Percentiles rank a stretch among this genome's conserved stretches.
Evolutionary conservation across 2,329 filamentous ascomycete genomes (phyloP).

Genomic region (Aspergillus tanneri): DNA sequence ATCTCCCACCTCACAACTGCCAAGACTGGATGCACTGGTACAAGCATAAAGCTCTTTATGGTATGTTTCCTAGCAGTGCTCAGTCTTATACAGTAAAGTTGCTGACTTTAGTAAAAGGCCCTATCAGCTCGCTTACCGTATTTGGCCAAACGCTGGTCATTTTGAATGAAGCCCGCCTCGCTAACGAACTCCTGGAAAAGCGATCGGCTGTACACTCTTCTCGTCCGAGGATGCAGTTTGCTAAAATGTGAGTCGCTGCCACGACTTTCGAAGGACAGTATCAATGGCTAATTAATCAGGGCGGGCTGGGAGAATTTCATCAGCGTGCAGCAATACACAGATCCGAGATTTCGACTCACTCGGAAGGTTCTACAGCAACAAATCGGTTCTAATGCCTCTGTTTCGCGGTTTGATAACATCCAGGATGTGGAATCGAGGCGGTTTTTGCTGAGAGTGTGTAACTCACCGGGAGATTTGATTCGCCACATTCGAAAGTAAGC

Average conservation of each 20-base stretch:
- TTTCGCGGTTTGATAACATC: conserved; percentile 41
- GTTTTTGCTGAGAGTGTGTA: conserved; percentile 46
- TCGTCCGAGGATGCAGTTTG: conserved; percentile 33
- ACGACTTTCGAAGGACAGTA: no score
- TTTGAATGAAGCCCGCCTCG: conserved; percentile 33
- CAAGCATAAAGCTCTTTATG: conserved; percentile 45
- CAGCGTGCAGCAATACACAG: no score
- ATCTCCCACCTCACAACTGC: conserved; percentile 44
- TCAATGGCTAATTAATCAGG: no score
- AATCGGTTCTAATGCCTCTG: conserved; percentile 45
- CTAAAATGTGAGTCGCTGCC: conserved; percentile 45
- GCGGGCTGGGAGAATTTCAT: no score
- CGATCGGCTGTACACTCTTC: conserved; percentile 32
- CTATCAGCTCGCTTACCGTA: conserved; percentile 40
- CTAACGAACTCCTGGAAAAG: conserved; percentile 38
- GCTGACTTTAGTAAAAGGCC: no score
- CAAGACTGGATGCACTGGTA: conserved; percentile 47
- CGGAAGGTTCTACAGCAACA: conserved; percentile 49
- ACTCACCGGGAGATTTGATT: conserved; percentile 39
- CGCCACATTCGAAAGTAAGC: conserved; percentile 47
- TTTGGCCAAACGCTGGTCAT: conserved; percentile 41
- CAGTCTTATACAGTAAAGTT: not conserved
- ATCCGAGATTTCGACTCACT: conserved; percentile 43
- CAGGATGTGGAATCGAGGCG: conserved; percentile 49
- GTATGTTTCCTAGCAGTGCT: conserved; percentile 14